Evolutionary conservation across 768 basidiomycete species (phyloP).

Genomic region (Thelephora aurantiotincta): DNA sequence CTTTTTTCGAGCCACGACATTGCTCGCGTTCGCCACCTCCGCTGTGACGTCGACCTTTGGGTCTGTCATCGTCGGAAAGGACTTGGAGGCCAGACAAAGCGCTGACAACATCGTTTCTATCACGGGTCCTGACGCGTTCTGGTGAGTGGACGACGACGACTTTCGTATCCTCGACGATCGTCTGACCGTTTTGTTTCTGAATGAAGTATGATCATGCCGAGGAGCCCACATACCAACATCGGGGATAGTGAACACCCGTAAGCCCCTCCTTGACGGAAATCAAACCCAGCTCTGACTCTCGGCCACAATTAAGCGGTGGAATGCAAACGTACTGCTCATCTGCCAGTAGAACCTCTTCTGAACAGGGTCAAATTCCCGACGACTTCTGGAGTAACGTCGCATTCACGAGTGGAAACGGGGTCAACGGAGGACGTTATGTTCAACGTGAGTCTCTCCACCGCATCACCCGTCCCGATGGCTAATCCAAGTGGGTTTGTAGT

Average conservation of each 20-base stretch:
- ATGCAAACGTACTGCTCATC: conserved; percentile 41
- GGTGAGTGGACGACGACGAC: conserved; percentile 22
- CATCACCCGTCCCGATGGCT: neutral
- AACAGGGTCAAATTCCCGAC: conserved; percentile 30
- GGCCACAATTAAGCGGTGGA: conserved; percentile 19
- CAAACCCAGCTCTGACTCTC: neutral
- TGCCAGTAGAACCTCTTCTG: conserved; percentile 21
- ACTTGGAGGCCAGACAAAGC: neutral
- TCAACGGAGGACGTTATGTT: conserved; percentile 26
- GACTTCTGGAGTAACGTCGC: conserved; percentile 38
- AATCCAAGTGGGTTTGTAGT: conserved; percentile 18
- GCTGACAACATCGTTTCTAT: conserved; percentile 33
- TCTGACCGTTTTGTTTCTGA: neutral
- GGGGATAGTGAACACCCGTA: conserved; percentile 38
- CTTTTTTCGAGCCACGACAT: no score
- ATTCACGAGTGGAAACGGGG: conserved; percentile 27
- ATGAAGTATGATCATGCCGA: conserved; percentile 12
- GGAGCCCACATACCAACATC: conserved; percentile 34
- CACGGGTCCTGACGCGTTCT: conserved; percentile 26
- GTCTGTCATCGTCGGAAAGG: neutral
- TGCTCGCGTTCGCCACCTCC: no score
- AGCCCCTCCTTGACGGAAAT: neutral
- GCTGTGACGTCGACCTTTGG: no score
- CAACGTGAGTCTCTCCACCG: conserved; percentile 23
- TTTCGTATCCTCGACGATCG: no score